Conservation (phyloP, 2,329 filamentous ascomycete genomes). For the Arthrobotrys pseudoclavata region DNA sequence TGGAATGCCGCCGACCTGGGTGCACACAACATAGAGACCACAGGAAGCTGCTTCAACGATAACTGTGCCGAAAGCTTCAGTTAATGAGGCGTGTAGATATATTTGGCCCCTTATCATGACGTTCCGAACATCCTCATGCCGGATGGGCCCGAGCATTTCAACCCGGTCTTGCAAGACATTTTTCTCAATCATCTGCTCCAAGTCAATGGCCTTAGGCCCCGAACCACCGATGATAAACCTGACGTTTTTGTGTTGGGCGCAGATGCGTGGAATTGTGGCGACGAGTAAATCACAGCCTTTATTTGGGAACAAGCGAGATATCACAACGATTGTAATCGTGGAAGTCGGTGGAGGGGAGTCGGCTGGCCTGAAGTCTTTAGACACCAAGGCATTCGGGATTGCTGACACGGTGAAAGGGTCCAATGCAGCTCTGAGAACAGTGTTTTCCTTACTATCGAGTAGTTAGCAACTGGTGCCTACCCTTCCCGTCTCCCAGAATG, state of each 20-base stretch:
- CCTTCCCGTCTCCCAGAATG: not conserved
- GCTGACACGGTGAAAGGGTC: conserved; percentile 98
- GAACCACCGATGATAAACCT: conserved; percentile 97
- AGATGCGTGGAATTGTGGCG: conserved; percentile 91
- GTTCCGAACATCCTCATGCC: conserved; percentile 95
- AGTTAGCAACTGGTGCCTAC: conserved; percentile 15
- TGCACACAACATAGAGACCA: conserved; percentile 95
- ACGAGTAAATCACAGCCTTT: conserved; percentile 98
- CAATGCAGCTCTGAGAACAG: conserved; percentile 90
- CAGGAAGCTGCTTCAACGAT: conserved; percentile 97
- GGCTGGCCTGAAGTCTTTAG: conserved; percentile 86
- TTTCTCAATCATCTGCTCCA: conserved; percentile 97
- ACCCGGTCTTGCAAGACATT: conserved; percentile 94
- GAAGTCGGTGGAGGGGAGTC: conserved; percentile 69
- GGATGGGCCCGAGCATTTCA: conserved; percentile 88
- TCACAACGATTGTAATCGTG: conserved; percentile 94
- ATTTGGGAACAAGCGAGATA: conserved; percentile 97
- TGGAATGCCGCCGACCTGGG: conserved; percentile 94
- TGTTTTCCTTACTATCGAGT: conserved; percentile 88
- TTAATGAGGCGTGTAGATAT: conserved; percentile 93
- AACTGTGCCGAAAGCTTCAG: conserved; percentile 96
- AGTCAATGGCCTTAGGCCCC: conserved; percentile 94
- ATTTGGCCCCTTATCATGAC: conserved; percentile 98
- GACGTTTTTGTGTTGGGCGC: conserved; percentile 89
- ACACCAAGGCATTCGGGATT: conserved; percentile 96